Conservation (phyloP, 2,329 filamentous ascomycete genomes). For the Zarea fungicola region DNA sequence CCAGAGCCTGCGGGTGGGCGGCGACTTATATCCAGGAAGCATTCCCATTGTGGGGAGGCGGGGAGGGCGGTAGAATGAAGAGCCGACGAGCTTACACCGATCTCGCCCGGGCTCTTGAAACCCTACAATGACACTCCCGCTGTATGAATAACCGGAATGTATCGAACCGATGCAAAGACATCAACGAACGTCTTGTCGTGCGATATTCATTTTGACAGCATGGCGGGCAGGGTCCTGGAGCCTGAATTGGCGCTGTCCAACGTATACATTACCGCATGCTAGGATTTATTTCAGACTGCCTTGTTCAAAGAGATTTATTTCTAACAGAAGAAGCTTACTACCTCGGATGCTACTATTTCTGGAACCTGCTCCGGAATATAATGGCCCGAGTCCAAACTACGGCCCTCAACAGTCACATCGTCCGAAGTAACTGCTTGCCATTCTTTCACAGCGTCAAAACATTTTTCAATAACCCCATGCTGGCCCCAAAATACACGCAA, state of each 20-base stretch:
- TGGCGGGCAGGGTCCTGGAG: neutral
- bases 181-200: neutral
- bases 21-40: neutral
- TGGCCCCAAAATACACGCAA: conserved; percentile 47
- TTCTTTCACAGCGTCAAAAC: conserved; percentile 44
- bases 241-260: too few species aligned
- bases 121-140: too few species aligned
- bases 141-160: neutral
- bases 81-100: conserved; percentile 48
- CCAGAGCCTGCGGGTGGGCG: too few species aligned
- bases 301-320: too few species aligned
- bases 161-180: neutral
- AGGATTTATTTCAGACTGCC: too few species aligned
- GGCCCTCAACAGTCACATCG: conserved; percentile 32
- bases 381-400: conserved; percentile 41
- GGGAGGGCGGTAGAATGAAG: conserved; percentile 7
- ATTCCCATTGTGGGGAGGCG: neutral
- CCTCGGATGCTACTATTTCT: conserved; percentile 36
- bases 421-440: conserved; percentile 43
- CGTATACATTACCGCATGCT: too few species aligned
- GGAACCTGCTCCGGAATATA: conserved; percentile 49
- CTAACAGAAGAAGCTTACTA: conserved; percentile 32
- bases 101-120: neutral
- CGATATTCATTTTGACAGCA: neutral
- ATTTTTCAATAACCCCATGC: conserved; percentile 41